These are phyloP conservation scores for Microsporum ferrugineum DNA, from an alignment of 2,329 filamentous ascomycete genomes.

Conservation along the genomic window DNA sequence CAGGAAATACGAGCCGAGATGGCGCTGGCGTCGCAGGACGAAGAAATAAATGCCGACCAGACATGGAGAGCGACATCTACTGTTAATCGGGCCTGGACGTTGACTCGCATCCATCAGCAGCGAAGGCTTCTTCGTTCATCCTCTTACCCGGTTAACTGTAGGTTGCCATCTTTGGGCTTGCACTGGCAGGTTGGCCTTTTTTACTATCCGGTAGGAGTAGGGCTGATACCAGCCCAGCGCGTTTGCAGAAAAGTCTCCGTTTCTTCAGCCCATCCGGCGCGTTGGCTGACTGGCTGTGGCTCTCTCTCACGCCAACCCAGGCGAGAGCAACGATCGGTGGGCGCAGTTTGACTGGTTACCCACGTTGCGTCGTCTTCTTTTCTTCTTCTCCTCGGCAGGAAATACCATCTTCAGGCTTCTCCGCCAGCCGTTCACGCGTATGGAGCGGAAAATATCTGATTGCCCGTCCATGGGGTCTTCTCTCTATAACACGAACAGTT, in stretches of 20 bases:
- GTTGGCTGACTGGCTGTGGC: no score
- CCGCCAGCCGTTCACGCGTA: not conserved
- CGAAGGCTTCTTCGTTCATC: no score
- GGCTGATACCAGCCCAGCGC: not conserved
- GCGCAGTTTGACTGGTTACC: not conserved
- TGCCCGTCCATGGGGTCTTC: not conserved
- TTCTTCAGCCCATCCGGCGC: not conserved
- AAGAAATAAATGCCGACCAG: no score
- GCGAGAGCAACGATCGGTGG: not conserved
- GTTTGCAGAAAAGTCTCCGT: not conserved
- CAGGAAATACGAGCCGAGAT: no score
- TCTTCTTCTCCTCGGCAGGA: not conserved
- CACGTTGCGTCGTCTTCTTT: not conserved
- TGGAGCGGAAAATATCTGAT: not conserved
- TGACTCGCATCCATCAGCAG: no score
- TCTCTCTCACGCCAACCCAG: not conserved
- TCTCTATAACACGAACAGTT: not conserved
- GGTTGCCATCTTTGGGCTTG: no score
- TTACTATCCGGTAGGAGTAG: not conserved
- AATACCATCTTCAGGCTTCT: not conserved
- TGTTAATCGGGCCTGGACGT: no score
- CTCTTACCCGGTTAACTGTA: no score
- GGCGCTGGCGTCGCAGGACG: no score
- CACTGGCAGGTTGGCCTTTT: not conserved
- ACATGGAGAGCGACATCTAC: no score